Evolutionary conservation across 768 basidiomycete species (phyloP), one percentile per base, ranked within the genome.

Genomic region (Tephrocybe rancida): DNA sequence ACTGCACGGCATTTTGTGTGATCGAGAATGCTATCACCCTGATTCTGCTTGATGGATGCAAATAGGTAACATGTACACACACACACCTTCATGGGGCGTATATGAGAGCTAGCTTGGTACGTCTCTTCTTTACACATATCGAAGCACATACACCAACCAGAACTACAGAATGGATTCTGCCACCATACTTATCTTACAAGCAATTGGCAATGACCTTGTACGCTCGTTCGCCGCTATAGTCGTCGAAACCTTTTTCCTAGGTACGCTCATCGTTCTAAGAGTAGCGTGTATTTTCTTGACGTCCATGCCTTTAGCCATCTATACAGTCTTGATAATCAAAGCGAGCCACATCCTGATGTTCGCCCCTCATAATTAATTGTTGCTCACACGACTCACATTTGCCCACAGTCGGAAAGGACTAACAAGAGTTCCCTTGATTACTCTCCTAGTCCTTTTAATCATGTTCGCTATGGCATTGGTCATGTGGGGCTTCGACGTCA

Each of bases 391-490:
- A 45, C 37, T 44, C 22, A 39, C n/a, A 22, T 7, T 9, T 34
- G 11, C 39, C 27, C 5, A 22, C 45, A 56, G 55, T 32, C 49
- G 44, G 10, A 56, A 56, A 41, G 55, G 55, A 6, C 22, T 51
- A 16, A 42, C 44, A n/a, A 45, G 44, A 34, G 44, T 51, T 11
- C 55, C 55, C 9, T 16, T 52, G 18, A 44, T 48, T 32, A 52
- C 50, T 16, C 43, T 57, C 9, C 37, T 57, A 11, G 46, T 52
- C 19, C 32, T 57, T 13, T 27, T 52, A 7, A 10, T 48, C 10
- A 57, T 57, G 56, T 57, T 35, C 37, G 32, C 34, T 11, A 57
- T 57, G 56, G 56, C 56, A 2, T 11, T 57, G 22, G 47, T 30
- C 34, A 52, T 57, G 51, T 57, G 56, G 56, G 19, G 26, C 8